Conservation (phyloP, 202 grass and related monocot species). For the Alloteropsis angusta region DNA sequence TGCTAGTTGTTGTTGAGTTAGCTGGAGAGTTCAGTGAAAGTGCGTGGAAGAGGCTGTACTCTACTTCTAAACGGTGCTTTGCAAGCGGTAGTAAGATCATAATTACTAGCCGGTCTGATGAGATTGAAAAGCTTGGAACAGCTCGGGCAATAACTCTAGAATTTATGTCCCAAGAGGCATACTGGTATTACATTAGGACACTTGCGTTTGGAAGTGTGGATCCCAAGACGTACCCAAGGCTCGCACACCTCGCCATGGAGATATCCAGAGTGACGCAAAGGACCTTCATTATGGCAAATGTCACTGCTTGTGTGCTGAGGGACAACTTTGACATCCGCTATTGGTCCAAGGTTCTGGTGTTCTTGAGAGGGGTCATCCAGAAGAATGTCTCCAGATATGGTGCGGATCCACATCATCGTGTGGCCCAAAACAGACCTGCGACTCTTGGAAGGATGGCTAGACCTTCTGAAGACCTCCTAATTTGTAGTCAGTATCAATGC, state of each 20-base stretch:
- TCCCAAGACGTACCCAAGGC: neutral
- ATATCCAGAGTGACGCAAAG: neutral
- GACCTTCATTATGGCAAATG: neutral
- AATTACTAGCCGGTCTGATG: neutral
- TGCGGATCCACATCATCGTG: neutral
- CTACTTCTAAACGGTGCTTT: neutral
- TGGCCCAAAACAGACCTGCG: neutral
- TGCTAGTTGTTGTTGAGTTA: neutral
- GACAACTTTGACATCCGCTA: neutral
- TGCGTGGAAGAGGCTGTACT: neutral
- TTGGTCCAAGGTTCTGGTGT: neutral
- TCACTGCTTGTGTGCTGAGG: neutral
- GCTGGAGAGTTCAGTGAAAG: neutral
- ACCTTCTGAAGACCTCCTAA: too few species aligned
- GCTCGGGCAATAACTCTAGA: neutral
- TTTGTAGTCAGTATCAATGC: too few species aligned
- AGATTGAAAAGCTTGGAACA: neutral
- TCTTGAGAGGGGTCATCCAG: neutral
- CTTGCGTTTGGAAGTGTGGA: neutral
- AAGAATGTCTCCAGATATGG: neutral
- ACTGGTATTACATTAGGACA: slow-evolving; percentile 17
- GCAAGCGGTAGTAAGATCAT: neutral
- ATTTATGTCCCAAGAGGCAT: neutral
- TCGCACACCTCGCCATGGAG: neutral
- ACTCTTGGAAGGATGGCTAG: neutral